Conservation (phyloP, 1,284 basidiomycete genomes). For the Marasmius fiardii region DNA sequence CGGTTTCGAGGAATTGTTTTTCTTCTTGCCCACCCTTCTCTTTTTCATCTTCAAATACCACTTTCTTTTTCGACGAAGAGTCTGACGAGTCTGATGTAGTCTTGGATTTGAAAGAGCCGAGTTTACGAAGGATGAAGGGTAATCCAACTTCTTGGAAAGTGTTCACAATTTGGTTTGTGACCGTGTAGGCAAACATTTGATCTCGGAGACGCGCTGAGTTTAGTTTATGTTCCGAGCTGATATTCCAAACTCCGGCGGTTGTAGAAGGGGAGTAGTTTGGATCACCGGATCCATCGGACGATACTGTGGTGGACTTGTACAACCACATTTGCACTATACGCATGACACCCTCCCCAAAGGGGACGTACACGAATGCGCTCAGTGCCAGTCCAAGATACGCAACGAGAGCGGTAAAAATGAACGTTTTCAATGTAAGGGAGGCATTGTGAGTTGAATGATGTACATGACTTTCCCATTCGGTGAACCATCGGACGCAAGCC, state of each 20-base stretch:
- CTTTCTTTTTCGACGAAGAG: conserved; percentile 52
- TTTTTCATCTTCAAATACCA: conserved; percentile 69
- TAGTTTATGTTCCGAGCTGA: conserved; percentile 53
- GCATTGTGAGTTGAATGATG: conserved; percentile 75
- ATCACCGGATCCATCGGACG: not conserved
- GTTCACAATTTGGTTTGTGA: conserved; percentile 88
- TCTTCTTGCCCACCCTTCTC: conserved; percentile 60
- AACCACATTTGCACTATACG: conserved; percentile 43
- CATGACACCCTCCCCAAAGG: conserved; percentile 87
- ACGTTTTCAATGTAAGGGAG: conserved; percentile 89
- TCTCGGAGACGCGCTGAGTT: conserved; percentile 75
- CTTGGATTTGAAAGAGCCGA: conserved; percentile 10
- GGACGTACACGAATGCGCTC: conserved; percentile 89
- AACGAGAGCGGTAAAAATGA: conserved; percentile 85
- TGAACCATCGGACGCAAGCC: conserved; percentile 65
- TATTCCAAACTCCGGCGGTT: conserved; percentile 44
- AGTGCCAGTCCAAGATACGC: conserved; percentile 85
- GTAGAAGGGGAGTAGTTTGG: conserved; percentile 15
- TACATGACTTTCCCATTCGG: conserved; percentile 89
- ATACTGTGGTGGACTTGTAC: conserved; percentile 21
- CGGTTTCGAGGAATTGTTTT: conserved; percentile 70
- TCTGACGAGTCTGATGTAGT: conserved; percentile 16
- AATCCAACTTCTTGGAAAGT: conserved; percentile 84
- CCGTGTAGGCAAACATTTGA: conserved; percentile 94
- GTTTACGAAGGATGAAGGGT: conserved; percentile 70